Percentiles rank a stretch among this genome's conserved stretches.
These are phyloP conservation scores for Magnaporthiopsis incrustans DNA, from an alignment of 2,329 filamentous ascomycete genomes.

Conservation along the genomic window DNA sequence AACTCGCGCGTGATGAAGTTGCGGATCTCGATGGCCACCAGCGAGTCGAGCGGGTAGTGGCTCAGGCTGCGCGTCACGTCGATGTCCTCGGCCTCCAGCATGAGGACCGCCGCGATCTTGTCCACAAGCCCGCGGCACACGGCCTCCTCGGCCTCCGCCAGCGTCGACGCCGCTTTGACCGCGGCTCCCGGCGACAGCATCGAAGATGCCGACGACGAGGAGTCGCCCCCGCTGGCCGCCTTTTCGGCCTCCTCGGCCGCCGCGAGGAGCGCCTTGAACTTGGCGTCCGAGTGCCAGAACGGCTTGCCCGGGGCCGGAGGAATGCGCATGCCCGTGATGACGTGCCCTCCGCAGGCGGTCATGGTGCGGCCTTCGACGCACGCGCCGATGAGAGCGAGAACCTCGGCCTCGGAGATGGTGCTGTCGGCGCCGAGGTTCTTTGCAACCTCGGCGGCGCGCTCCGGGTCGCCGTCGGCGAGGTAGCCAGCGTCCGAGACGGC, in stretches of 20 bases:
- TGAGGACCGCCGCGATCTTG: slow-evolving; percentile 40
- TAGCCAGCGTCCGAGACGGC: slow-evolving; percentile 41
- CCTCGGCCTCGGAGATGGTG: slow-evolving; percentile 19
- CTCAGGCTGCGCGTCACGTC: slow-evolving; percentile 33
- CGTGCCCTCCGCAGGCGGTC: slow-evolving; percentile 29
- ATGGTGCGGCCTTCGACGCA: slow-evolving; percentile 11
- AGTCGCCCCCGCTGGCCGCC: slow-evolving; percentile 20
- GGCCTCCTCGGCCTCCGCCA: slow-evolving; percentile 34
- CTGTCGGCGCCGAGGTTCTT: slow-evolving; percentile 16
- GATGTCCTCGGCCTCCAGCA: slow-evolving; percentile 40
- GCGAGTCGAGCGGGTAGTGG: slow-evolving; percentile 37
- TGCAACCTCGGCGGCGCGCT: slow-evolving; percentile 34
- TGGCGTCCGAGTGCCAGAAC: slow-evolving; percentile 45
- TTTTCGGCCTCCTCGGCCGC: slow-evolving; percentile 23
- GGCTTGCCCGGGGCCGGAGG: slow-evolving; percentile 33
- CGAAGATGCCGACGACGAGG: slow-evolving; percentile 17
- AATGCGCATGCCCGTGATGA: slow-evolving; percentile 44
- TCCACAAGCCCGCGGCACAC: slow-evolving; percentile 36
- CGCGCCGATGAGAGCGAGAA: slow-evolving; percentile 13
- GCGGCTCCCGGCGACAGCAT: slow-evolving; percentile 31
- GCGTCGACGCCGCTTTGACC: slow-evolving; percentile 30
- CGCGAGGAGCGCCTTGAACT: slow-evolving; percentile 39
- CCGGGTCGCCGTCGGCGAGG: slow-evolving; percentile 35
- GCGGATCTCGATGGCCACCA: slow-evolving; percentile 41
- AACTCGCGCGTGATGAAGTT: slow-evolving; percentile 43